phyloP scores from a whole-genome alignment of 2,329 filamentous ascomycete species.

The Hortaea werneckii region DNA sequence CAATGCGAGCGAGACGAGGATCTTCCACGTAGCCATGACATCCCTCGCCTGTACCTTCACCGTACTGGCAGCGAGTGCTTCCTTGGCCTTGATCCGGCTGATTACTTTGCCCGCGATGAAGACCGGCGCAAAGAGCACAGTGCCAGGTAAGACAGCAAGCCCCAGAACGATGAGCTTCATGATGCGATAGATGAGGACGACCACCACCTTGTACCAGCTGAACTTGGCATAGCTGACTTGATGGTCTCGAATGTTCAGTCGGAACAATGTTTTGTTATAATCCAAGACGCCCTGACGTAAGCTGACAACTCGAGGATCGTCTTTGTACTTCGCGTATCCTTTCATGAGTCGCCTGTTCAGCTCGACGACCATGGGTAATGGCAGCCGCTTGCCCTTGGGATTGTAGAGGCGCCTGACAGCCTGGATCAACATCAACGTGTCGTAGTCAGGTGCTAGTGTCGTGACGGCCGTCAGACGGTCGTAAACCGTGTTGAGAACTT shows the following conservation, averaged over 20 bases:
- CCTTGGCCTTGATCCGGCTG: conserved; percentile 69
- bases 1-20: conserved; percentile 75
- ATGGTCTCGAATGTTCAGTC: conserved; percentile 82
- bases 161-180: conserved; percentile 67
- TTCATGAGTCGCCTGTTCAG: conserved; percentile 83
- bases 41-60: conserved; percentile 84
- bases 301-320: conserved; percentile 70
- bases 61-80: conserved; percentile 72
- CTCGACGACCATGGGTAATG: conserved; percentile 84
- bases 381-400: conserved; percentile 84
- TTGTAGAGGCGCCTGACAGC: conserved; percentile 89
- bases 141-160: conserved; percentile 73
- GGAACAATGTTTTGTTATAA: conserved; percentile 79
- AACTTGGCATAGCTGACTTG: conserved; percentile 88
- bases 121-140: conserved; percentile 78
- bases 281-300: conserved; percentile 65
- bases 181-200: conserved; percentile 69
- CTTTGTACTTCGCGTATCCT: conserved; percentile 86
- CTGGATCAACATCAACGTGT: conserved; percentile 94
- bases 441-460: conserved; percentile 85
- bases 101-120: conserved; percentile 78
- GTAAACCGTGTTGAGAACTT: conserved; percentile 77
- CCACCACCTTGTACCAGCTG: conserved; percentile 64
- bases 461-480: conserved; percentile 79
- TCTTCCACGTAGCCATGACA: conserved; percentile 90